Conservation (phyloP, 345 rosid genomes). For the Melaleuca quinquenervia region DNA sequence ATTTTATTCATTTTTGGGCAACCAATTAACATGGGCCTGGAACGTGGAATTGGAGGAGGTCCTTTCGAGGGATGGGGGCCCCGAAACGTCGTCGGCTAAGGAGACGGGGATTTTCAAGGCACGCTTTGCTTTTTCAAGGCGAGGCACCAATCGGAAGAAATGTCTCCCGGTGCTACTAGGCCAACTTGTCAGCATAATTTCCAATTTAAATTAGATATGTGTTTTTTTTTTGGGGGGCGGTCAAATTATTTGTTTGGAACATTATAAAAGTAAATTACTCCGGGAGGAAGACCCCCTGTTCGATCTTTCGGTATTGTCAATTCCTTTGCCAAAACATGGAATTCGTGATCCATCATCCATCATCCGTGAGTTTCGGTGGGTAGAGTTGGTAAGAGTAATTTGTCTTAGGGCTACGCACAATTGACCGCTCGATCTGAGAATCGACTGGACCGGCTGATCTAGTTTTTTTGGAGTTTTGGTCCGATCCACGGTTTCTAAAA, state of each 20-base stretch:
- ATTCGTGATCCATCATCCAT: background rate
- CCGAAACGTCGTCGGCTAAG: background rate
- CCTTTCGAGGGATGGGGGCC: background rate
- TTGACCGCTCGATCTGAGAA: too few species aligned
- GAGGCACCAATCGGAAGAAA: background rate
- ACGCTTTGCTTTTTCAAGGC: background rate
- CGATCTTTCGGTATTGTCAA: background rate
- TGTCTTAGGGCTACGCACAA: too few species aligned
- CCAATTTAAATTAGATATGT: background rate
- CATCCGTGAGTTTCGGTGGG: background rate
- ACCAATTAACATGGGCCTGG: background rate
- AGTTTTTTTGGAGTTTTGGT: too few species aligned
- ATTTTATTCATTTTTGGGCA: too few species aligned
- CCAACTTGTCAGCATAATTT: background rate
- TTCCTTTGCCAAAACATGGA: background rate
- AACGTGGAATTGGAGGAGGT: background rate
- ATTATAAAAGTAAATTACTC: background rate
- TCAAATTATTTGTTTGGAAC: too few species aligned
- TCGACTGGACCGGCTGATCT: too few species aligned
- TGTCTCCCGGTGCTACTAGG: background rate
- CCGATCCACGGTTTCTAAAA: too few species aligned
- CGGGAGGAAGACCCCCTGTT: background rate
- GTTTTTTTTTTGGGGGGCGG: too few species aligned
- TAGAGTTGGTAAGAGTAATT: background rate
- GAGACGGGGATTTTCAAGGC: background rate